These are phyloP conservation scores for Aegilops speltoides DNA, from an alignment of 176 grass and related monocot genomes.

Conservation along the genomic window DNA sequence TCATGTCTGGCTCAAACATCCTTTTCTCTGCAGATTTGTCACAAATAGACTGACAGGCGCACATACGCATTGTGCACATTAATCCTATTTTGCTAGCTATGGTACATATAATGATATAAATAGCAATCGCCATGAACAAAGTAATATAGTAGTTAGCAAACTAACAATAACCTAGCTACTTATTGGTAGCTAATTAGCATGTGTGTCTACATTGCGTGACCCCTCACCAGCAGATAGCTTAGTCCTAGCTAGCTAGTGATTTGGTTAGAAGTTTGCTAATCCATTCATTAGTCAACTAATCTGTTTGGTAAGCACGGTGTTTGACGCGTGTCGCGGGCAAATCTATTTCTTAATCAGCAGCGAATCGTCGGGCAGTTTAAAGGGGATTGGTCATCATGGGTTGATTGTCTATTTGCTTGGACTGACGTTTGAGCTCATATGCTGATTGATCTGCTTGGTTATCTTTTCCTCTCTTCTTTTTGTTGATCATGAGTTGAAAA, in stretches of 20 bases:
- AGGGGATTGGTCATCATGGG: constrained; percentile 1
- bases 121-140: background rate
- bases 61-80: background rate
- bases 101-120: background rate
- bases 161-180: background rate
- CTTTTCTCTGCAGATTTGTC: constrained; percentile 4
- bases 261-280: background rate
- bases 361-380: background rate
- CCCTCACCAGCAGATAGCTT: constrained; percentile 18
- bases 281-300: background rate
- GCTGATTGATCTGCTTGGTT: background rate
- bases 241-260: background rate
- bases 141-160: background rate
- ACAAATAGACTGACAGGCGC: background rate
- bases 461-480: background rate
- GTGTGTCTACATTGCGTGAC: background rate
- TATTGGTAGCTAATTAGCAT: background rate
- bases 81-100: background rate
- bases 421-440: background rate
- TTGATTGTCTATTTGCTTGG: background rate
- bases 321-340: background rate
- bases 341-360: constrained; percentile 18
- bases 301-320: background rate
- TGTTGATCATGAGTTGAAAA: background rate
- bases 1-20: constrained; percentile 10